A percentile compares a stretch with the other conserved stretches of the same genome.
Conservation (phyloP, 345 rosid species). For the Arabidopsis arenosa region DNA sequence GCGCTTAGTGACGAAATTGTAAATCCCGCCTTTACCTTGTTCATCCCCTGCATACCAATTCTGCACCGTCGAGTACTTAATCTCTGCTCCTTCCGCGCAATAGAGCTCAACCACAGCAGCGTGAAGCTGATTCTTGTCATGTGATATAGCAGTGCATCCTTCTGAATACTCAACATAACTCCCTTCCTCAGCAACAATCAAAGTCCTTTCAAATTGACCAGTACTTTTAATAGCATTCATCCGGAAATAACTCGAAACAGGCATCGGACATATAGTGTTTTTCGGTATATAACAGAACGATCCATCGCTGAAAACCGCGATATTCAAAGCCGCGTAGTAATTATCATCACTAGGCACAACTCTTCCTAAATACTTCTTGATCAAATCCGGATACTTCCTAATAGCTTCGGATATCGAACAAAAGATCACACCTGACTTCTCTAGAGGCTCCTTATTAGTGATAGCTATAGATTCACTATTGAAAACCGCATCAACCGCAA, state of each 20-base stretch:
- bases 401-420: conserved; percentile 92
- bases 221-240: conserved; percentile 78
- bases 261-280: conserved; percentile 88
- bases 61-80: conserved; percentile 91
- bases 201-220: conserved; percentile 97
- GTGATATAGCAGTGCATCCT: conserved; percentile 96
- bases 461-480: conserved; percentile 96
- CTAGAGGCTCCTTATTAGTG: conserved; percentile 74
- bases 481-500: conserved; percentile 90
- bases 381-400: conserved; percentile 74
- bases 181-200: conserved; percentile 91
- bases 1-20: conserved; percentile 92
- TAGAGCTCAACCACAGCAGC: conserved; percentile 96
- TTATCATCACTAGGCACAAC: conserved; percentile 92
- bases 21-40: conserved; percentile 87
- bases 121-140: conserved; percentile 88
- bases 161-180: conserved; percentile 94
- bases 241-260: conserved; percentile 84
- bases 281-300: conserved; percentile 84
- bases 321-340: conserved; percentile 77
- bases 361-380: conserved; percentile 79
- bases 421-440: conserved; percentile 82
- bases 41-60: conserved; percentile 97
- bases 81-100: conserved; percentile 81
- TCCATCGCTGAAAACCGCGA: conserved; percentile 94